Percentiles rank a stretch among this genome's conserved stretches.
phyloP scores from a whole-genome alignment of 1,284 basidiomycete species.

The Phellinidium pouzarii region DNA sequence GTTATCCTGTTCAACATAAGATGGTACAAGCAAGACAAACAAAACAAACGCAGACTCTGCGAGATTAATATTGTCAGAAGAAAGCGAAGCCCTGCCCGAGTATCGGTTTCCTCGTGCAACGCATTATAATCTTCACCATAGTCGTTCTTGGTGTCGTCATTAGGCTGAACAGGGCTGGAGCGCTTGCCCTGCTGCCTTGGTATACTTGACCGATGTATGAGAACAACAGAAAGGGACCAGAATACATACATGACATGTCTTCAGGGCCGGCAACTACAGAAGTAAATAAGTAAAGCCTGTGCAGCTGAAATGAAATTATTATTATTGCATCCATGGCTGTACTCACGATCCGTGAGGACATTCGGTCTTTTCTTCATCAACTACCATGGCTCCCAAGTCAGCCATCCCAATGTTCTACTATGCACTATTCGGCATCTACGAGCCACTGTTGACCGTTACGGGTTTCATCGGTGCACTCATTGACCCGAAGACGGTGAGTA shows the following conservation, averaged over 20 bases:
- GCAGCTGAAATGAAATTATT: background rate
- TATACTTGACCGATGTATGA: conserved; percentile 53
- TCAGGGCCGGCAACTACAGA: conserved; percentile 27
- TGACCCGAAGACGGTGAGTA: conserved; percentile 55
- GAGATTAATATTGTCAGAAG: conserved; percentile 42
- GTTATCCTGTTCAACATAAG: no score
- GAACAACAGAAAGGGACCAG: conserved; percentile 24
- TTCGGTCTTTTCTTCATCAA: background rate
- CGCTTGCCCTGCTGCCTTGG: conserved; percentile 41
- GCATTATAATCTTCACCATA: conserved; percentile 64
- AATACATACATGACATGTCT: conserved; percentile 21
- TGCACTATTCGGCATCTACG: conserved; percentile 63
- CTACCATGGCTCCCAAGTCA: conserved; percentile 32
- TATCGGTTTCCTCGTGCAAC: conserved; percentile 27
- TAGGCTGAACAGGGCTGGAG: conserved; percentile 44
- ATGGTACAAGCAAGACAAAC: no score
- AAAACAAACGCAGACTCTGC: no score
- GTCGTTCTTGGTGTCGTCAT: conserved; percentile 72
- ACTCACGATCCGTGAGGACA: conserved; percentile 27
- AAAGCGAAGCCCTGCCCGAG: conserved; percentile 55
- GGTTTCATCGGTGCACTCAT: conserved; percentile 61
- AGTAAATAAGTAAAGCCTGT: background rate
- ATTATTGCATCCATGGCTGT: conserved; percentile 17
- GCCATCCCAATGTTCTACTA: conserved; percentile 68
- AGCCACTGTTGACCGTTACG: conserved; percentile 56